Evolutionary conservation across 192 early-diverging fungal species (phyloP), one percentile per base, ranked within the genome.

Genomic region (Backusella liffmaniae): DNA sequence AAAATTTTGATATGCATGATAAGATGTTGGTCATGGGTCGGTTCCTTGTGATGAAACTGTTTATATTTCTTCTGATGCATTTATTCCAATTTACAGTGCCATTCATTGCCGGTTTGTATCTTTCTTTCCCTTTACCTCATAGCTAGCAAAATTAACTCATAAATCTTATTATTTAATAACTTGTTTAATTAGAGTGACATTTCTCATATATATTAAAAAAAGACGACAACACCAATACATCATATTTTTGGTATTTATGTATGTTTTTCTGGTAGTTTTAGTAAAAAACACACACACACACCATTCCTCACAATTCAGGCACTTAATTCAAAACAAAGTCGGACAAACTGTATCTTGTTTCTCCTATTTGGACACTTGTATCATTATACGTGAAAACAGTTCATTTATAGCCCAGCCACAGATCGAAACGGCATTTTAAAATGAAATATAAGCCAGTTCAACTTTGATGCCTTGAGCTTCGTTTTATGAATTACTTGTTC

Each of bases 41-140:
- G 18, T 62, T 62, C 21, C 56, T 29, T 62, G 56, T 62, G 56
- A 62, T 62, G 56, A 62, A 62, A 62, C 56, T 62, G 56, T 62
- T 62, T 62, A 62, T 29, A 29, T 62, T 4, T 62, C 26, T 13
- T 62, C 56, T 62, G 56, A 62, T 62, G 56, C 56, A 62, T 10
- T 62, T 62, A 3, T 29, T 62, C 56, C 12, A 62, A 62, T 62
- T 62, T 29, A 29, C 21, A 29, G 29, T 62, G 29, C 56, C 21
- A 62, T 62, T 62, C 56, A 62, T 29, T 62, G 56, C 56, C 56
- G n/a, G 26, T 56, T 21, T 56, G 21, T 29, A 49, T 18, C 15
- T 18, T 16, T 49, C 18, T n/a, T 21, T 44, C n/a, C 5, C 26
- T 62, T 4, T 62, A 62, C 9, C 0, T 62, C 26, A 29, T 13